These are phyloP conservation scores for Marchantia paleacea DNA, from an alignment of 225 moss, liverwort and hornwort species.

Conservation along the genomic window DNA sequence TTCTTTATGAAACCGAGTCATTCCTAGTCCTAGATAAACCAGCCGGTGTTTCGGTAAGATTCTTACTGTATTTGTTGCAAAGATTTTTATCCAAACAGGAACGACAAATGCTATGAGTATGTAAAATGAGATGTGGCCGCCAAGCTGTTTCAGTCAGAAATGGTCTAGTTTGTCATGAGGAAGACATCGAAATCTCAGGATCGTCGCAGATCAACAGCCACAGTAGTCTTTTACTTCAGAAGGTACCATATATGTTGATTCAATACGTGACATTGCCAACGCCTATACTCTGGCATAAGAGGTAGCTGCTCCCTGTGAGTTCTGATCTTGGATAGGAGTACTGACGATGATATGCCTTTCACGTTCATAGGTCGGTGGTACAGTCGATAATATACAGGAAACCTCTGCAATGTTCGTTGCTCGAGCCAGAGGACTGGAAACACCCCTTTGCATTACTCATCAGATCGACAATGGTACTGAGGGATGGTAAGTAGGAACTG, in stretches of 20 bases:
- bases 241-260: too few species aligned
- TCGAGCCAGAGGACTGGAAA: constrained; percentile 61
- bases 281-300: background rate
- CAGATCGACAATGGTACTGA: constrained; percentile 97
- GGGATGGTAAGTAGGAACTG: constrained; percentile 61
- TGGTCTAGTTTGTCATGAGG: too few species aligned
- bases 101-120: too few species aligned
- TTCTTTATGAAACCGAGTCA: constrained; percentile 65
- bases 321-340: background rate
- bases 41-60: constrained; percentile 90
- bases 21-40: constrained; percentile 96
- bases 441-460: constrained; percentile 76
- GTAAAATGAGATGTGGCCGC: too few species aligned
- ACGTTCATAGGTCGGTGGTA: constrained; percentile 78
- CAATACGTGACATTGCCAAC: too few species aligned
- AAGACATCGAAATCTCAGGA: too few species aligned
- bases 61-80: background rate
- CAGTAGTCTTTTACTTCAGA: too few species aligned
- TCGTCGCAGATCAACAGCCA: too few species aligned
- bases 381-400: constrained; percentile 95
- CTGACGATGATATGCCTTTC: background rate
- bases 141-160: too few species aligned
- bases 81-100: too few species aligned
- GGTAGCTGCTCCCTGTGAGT: background rate
- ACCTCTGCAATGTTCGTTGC: constrained; percentile 79